Base-by-base conservation (phyloP, 2,329 filamentous ascomycete species). In the Ophiostoma australiae region DNA sequence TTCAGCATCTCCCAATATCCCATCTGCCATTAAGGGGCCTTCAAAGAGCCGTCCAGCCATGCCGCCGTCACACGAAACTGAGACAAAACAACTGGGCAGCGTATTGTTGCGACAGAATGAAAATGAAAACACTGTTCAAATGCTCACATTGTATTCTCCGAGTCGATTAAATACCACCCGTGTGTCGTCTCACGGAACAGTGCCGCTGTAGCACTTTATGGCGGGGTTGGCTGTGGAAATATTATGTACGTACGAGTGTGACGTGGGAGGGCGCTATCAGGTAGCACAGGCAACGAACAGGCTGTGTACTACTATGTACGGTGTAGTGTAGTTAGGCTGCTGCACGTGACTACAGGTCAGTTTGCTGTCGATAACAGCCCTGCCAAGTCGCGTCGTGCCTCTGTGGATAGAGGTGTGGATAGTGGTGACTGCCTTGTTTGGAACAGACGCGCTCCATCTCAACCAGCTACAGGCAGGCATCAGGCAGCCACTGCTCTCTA, bases 281-380 rank as follows among this genome's bases (percentile, higher is more conserved):
- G 61, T 37, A 66, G 35, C 10, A 66, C 63, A 66, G 61, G 63
- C 35, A 66, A 41, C 35, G 23, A 58, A 5, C 2, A 11, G 6
- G 52, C 52, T 58, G 20, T 58, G 20, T 23, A 17, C 15, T 27
- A 31, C n/a, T n/a, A n/a, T n/a, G n/a, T n/a, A n/a, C n/a, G n/a
- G n/a, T n/a, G n/a, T n/a, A 1, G 23, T 33, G 3, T 63, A 63
- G 58, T 35, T 17, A 35, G 27, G 10, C 15, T 31, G 17, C 3
- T 23, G 13, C 67, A 70, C 69, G 69, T 72, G 69, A 70, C 69
- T 31, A 63, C 67, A 69, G 39, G 69, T 72, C 66, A 70, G 17
- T 70, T 70, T 48, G 44, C 44, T 48, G 44, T 48, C 17, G 55
- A 23, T 39, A 39, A 1, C 61, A 66, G 33, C 17, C 33, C 31